A percentile compares a stretch with the other conserved stretches of the same genome.
Conservation (phyloP, 2,329 filamentous ascomycete genomes). For the Chrysosporium queenslandicum region DNA sequence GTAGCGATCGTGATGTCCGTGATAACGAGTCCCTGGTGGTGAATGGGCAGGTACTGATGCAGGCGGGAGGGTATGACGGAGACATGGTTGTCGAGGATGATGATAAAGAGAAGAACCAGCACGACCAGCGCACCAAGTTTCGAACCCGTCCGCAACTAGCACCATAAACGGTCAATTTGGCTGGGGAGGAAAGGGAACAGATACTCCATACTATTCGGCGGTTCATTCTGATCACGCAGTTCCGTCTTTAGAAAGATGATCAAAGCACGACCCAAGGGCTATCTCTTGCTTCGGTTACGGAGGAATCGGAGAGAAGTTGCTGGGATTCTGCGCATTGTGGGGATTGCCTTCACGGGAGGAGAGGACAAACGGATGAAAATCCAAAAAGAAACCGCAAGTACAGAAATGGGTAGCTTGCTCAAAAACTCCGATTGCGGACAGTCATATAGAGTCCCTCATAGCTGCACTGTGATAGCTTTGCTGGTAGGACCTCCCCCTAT, state of each 20-base stretch:
- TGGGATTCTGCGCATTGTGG: constrained; percentile 12
- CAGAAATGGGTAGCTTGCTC: not conserved
- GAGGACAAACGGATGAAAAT: not conserved
- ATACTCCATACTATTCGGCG: constrained; percentile 33
- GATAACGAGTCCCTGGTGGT: constrained; percentile 73
- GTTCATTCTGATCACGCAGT: constrained; percentile 29
- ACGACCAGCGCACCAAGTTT: constrained; percentile 60
- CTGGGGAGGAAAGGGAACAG: not conserved
- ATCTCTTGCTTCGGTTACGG: constrained; percentile 7
- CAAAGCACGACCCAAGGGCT: not conserved
- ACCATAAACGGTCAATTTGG: constrained; percentile 13
- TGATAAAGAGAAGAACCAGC: constrained; percentile 59
- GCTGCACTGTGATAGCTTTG: not conserved
- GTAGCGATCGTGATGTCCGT: constrained; percentile 72
- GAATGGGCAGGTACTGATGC: constrained; percentile 75
- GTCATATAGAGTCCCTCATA: not conserved
- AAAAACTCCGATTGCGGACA: not conserved
- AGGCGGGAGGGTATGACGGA: constrained; percentile 74
- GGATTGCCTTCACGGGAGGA: not conserved
- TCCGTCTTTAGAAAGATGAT: not conserved
- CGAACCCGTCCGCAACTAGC: constrained; percentile 55
- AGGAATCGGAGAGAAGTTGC: not conserved
- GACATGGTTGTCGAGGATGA: constrained; percentile 82
- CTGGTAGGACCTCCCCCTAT: not conserved
- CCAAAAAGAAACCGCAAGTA: not conserved